Percentiles rank a stretch among this genome's conserved stretches.
phyloP scores from a whole-genome alignment of 768 basidiomycete genomes.

The Boletus sensibilis region DNA sequence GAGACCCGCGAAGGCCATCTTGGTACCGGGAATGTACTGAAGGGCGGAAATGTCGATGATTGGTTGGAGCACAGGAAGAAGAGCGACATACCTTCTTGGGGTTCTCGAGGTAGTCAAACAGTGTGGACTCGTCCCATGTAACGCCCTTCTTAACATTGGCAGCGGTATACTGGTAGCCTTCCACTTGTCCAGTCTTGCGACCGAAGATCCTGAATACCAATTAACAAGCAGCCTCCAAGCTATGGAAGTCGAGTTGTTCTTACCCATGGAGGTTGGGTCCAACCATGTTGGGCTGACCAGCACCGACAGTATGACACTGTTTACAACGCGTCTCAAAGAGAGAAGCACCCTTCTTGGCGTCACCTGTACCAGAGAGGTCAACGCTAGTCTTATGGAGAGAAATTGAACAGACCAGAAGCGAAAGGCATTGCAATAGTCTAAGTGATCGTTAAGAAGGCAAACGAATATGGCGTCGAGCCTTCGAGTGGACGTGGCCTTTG shows the following conservation, averaged over 20 bases:
- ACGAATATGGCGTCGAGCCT: slow-evolving; percentile 6
- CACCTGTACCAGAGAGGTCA: slow-evolving; percentile 50
- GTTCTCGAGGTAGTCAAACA: slow-evolving; percentile 95
- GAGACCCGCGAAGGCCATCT: slow-evolving; percentile 98
- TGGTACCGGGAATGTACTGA: slow-evolving; percentile 93
- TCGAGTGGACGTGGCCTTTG: not conserved
- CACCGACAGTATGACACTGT: slow-evolving; percentile 88
- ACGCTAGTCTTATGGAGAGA: not conserved
- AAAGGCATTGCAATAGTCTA: slow-evolving; percentile 39
- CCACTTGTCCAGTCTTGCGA: slow-evolving; percentile 81
- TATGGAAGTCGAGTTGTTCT: slow-evolving; percentile 24
- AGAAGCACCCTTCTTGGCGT: slow-evolving; percentile 83
- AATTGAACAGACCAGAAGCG: slow-evolving; percentile 37
- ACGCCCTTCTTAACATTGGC: slow-evolving; percentile 96
- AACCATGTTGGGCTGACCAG: slow-evolving; percentile 80
- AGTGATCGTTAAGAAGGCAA: slow-evolving; percentile 1
- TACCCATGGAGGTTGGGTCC: slow-evolving; percentile 95
- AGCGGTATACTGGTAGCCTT: slow-evolving; percentile 87
- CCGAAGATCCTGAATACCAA: slow-evolving; percentile 63
- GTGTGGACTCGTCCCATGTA: slow-evolving; percentile 79
- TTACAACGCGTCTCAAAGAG: slow-evolving; percentile 97
- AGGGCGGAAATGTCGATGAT: not conserved
- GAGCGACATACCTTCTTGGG: slow-evolving; percentile 79
- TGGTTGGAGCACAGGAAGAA: not conserved
- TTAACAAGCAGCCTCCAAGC: not conserved